Evolutionary conservation across 2,329 filamentous ascomycete species (phyloP).

Genomic region (Beauveria australis): DNA sequence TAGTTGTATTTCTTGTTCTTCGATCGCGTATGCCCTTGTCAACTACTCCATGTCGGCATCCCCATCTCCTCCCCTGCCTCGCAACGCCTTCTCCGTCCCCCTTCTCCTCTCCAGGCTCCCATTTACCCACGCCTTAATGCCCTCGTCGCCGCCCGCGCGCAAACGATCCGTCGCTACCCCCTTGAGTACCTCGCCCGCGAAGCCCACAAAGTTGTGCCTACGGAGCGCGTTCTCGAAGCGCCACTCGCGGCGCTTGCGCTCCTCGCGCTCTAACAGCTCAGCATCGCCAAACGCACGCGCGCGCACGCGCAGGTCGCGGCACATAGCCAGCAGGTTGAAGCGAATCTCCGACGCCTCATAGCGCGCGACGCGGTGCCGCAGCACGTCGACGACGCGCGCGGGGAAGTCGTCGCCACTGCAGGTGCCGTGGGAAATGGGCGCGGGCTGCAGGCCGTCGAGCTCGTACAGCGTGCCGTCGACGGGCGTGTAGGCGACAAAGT

Average conservation of each 20-base stretch:
- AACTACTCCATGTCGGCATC: slow-evolving; percentile 34
- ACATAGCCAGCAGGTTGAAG: slow-evolving; percentile 93
- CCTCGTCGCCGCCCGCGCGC: slow-evolving; percentile 51
- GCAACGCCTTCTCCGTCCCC: slow-evolving; percentile 26
- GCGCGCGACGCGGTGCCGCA: slow-evolving; percentile 73
- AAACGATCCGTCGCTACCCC: slow-evolving; percentile 72
- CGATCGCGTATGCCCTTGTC: neutral
- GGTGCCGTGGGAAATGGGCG: slow-evolving; percentile 79
- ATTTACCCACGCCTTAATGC: slow-evolving; percentile 66
- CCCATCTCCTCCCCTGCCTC: slow-evolving; percentile 26
- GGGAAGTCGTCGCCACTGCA: slow-evolving; percentile 68
- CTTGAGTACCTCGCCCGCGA: slow-evolving; percentile 84
- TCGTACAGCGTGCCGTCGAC: slow-evolving; percentile 80
- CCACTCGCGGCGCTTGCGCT: slow-evolving; percentile 79
- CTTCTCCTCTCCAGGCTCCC: slow-evolving; percentile 53
- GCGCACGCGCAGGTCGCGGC: slow-evolving; percentile 68
- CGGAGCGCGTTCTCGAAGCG: slow-evolving; percentile 90
- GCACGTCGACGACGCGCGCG: slow-evolving; percentile 72
- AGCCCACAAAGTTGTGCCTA: slow-evolving; percentile 92
- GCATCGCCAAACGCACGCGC: slow-evolving; percentile 76
- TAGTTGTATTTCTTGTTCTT: neutral
- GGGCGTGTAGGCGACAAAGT: slow-evolving; percentile 92
- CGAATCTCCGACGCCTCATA: slow-evolving; percentile 85
- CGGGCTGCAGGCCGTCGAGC: slow-evolving; percentile 87
- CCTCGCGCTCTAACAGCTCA: slow-evolving; percentile 70